Conservation (phyloP, 2,329 filamentous ascomycete genomes). For the Sporothrix pseudoabietina region DNA sequence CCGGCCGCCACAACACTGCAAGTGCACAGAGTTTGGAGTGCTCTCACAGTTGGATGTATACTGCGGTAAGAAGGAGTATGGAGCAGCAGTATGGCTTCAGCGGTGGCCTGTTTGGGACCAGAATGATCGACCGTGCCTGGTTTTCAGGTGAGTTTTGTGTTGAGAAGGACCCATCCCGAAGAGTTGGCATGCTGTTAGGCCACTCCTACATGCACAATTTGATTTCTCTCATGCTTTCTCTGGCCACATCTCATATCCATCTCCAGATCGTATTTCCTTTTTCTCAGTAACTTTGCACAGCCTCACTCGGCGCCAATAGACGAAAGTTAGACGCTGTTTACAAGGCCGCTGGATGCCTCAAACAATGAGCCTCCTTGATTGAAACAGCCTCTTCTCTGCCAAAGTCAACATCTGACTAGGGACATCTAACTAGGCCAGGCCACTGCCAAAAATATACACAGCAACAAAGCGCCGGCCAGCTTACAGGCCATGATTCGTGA, state of each 20-base stretch:
- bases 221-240: neutral
- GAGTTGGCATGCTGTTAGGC: neutral
- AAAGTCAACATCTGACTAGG: neutral
- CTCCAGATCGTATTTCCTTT: neutral
- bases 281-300: constrained; percentile 27
- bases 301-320: constrained; percentile 25
- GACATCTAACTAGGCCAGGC: neutral
- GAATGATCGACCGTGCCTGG: neutral
- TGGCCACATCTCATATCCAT: neutral
- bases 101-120: constrained; percentile 21
- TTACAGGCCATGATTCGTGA: constrained; percentile 22
- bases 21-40: neutral
- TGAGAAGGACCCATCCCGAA: neutral
- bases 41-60: neutral
- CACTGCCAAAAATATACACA: constrained; percentile 4
- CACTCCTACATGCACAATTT: neutral
- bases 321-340: neutral
- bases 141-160: constrained; percentile 20
- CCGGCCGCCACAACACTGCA: neutral
- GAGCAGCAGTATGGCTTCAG: neutral
- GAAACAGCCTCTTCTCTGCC: neutral
- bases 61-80: neutral
- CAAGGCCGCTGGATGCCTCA: neutral
- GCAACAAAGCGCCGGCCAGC: constrained; percentile 18
- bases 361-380: neutral